These are phyloP conservation scores for Neostapfia colusana DNA, from an alignment of 176 grass and related monocot genomes.

Conservation along the genomic window DNA sequence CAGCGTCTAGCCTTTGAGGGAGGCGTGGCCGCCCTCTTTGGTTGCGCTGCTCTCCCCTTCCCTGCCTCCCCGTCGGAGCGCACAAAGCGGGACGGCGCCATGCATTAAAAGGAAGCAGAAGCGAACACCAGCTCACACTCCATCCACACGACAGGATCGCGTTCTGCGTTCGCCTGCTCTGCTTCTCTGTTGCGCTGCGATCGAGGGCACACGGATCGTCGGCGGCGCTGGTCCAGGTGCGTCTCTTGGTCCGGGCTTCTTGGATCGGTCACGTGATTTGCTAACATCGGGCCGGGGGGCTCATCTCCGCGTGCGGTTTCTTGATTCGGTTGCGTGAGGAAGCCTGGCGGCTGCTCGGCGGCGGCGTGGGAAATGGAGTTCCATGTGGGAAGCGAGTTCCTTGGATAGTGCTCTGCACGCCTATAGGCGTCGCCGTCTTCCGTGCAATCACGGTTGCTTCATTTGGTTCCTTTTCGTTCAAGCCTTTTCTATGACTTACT, in stretches of 20 bases:
- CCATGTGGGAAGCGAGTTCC: conserved; percentile 35
- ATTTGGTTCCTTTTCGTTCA: conserved; percentile 44
- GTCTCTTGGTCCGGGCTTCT: conserved; percentile 21
- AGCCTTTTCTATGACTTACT: conserved; percentile 22
- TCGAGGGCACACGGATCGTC: neutral
- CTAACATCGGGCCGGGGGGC: conserved; percentile 18
- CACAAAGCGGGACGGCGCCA: conserved; percentile 60
- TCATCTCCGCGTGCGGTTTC: neutral
- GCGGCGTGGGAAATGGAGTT: conserved; percentile 31
- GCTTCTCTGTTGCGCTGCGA: conserved; percentile 1
- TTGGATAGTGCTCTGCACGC: conserved; percentile 34
- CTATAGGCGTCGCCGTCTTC: conserved; percentile 35
- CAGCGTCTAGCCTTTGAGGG: conserved; percentile 34
- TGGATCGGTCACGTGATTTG: neutral
- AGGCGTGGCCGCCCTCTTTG: conserved; percentile 64
- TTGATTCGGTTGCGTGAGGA: conserved; percentile 24
- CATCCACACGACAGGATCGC: conserved; percentile 20
- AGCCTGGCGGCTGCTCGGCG: neutral
- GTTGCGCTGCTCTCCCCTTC: conserved; percentile 28
- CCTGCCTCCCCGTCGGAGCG: conserved; percentile 60
- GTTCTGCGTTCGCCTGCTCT: conserved; percentile 16
- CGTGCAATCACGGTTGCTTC: conserved; percentile 63
- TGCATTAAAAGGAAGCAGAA: conserved; percentile 47
- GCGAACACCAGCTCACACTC: conserved; percentile 31
- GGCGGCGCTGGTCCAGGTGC: conserved; percentile 27